Percentiles rank a stretch among this genome's conserved stretches.
phyloP scores from a whole-genome alignment of 768 basidiomycete species.

The Boletellus ananas region DNA sequence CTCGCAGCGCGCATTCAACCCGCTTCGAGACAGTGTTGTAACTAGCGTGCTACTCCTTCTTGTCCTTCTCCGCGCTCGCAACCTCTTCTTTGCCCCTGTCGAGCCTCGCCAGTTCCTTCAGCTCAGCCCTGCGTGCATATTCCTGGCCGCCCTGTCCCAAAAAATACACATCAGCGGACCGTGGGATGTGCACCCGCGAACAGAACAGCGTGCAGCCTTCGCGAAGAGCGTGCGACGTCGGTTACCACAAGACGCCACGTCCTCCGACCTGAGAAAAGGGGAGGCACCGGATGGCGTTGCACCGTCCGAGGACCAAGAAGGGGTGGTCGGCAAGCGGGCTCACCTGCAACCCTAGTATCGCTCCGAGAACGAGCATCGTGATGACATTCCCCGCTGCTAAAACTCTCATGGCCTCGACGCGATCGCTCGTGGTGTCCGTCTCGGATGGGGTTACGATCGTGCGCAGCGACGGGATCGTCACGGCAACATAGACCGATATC shows the following conservation, averaged over 20 bases:
- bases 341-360: constrained; percentile 71
- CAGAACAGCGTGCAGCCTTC: constrained; percentile 3
- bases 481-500: constrained; percentile 76
- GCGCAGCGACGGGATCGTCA: constrained; percentile 73
- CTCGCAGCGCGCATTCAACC: too few relatives aligned
- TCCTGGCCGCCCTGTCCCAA: constrained; percentile 75
- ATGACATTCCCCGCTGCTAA: constrained; percentile 87
- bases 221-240: constrained; percentile 4
- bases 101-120: constrained; percentile 35
- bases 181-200: constrained; percentile 10
- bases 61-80: constrained; percentile 25
- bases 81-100: constrained; percentile 34
- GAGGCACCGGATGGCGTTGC: not conserved
- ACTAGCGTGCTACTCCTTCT: constrained; percentile 20
- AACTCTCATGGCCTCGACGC: constrained; percentile 74
- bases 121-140: constrained; percentile 67
- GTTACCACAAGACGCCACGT: constrained; percentile 9
- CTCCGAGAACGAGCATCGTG: constrained; percentile 63
- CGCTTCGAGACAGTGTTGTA: too few relatives aligned
- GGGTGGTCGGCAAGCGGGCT: constrained; percentile 21
- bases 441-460: constrained; percentile 63
- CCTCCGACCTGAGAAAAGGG: constrained; percentile 8
- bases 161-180: constrained; percentile 8
- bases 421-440: constrained; percentile 59
- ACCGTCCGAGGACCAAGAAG: not conserved